Percentiles rank a stretch among this genome's conserved stretches.
Evolutionary conservation across 257 asterid species (phyloP).

Genomic region (Jacaranda copaia): DNA sequence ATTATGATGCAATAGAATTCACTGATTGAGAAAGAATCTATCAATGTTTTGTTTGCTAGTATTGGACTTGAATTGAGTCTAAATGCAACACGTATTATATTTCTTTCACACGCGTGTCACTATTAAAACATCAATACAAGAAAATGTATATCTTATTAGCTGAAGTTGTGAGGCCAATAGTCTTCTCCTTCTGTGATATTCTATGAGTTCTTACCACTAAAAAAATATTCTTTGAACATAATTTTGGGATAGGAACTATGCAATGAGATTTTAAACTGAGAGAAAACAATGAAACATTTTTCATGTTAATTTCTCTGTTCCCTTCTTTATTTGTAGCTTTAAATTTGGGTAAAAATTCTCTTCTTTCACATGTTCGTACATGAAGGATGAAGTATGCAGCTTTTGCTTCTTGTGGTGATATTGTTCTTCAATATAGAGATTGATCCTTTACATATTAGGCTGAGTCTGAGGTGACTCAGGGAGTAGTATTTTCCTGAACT

Average conservation of each 20-base stretch:
- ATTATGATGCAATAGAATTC: conserved; percentile 28
- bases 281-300: not conserved
- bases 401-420: not conserved
- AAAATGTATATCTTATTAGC: not conserved
- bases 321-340: not conserved
- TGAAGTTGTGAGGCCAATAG: conserved; percentile 14
- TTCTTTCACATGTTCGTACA: not conserved
- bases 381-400: not conserved
- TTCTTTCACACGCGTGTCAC: not conserved
- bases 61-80: conserved; percentile 9
- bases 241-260: not conserved
- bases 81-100: conserved; percentile 13
- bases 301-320: not conserved
- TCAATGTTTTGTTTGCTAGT: not conserved
- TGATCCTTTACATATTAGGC: not conserved
- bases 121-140: conserved; percentile 10
- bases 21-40: conserved; percentile 18
- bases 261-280: not conserved
- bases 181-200: not conserved
- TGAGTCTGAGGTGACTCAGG: not conserved
- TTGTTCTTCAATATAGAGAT: not conserved
- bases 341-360: not conserved
- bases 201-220: not conserved
- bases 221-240: not conserved
- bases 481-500: not conserved